These are phyloP conservation scores for Fusarium acutatum DNA, from an alignment of 2,329 filamentous ascomycete species.

Conservation along the genomic window DNA sequence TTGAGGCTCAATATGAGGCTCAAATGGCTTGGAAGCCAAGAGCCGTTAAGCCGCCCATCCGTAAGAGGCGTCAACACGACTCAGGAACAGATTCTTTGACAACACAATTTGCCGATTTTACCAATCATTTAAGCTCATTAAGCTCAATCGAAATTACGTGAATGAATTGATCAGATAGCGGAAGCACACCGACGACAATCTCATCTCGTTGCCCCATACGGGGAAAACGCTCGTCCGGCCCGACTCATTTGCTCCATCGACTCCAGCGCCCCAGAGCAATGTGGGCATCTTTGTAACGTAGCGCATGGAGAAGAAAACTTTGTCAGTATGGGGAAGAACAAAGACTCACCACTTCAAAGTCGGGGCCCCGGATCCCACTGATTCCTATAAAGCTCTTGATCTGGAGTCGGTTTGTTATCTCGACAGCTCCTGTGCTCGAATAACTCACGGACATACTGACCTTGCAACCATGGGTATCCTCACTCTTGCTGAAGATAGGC, in stretches of 20 bases:
- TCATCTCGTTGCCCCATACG: conserved; percentile 1
- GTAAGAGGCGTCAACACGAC: background rate
- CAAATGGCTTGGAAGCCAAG: background rate
- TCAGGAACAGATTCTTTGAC: background rate
- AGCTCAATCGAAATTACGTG: background rate
- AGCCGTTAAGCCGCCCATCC: background rate
- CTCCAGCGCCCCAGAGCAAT: conserved; percentile 10
- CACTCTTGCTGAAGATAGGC: conserved; percentile 47
- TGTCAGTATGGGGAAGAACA: conserved; percentile 4
- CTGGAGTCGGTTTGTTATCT: background rate
- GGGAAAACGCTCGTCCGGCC: conserved; percentile 26
- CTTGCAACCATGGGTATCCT: conserved; percentile 41
- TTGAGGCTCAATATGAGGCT: conserved; percentile 14
- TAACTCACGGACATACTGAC: background rate
- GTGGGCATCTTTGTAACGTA: conserved; percentile 14
- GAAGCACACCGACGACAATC: background rate
- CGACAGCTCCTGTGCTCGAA: background rate
- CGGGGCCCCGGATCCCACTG: conserved; percentile 19
- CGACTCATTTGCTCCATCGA: conserved; percentile 16
- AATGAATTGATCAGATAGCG: background rate
- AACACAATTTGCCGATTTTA: background rate
- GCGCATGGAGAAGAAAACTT: conserved; percentile 22
- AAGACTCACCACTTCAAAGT: background rate
- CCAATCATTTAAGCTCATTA: background rate
- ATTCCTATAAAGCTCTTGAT: conserved; percentile 4